Evolutionary conservation across 2,329 filamentous ascomycete genomes (phyloP), one percentile per base, ranked within the genome.

Genomic region (Penicillium sclerotiorum): DNA sequence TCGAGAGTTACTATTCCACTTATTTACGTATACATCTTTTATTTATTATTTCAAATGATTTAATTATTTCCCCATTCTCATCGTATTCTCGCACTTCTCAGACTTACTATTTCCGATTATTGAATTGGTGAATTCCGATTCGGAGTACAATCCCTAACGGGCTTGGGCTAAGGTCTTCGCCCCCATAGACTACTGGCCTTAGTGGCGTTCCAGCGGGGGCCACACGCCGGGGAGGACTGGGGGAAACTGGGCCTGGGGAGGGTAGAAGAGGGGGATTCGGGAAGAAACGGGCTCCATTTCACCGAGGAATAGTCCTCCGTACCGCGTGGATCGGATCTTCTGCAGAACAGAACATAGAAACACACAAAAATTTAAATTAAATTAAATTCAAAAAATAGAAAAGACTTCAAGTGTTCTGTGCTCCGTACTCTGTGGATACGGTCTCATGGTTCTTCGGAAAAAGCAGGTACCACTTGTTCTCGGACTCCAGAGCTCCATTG

Each of bases 241-340:
- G 47, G 45, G 35, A 33, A 43, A 37, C 25, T 9, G 13, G 25
- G n/a, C n/a, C n/a, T n/a, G n/a, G n/a, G n/a, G n/a, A n/a, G n/a
- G n/a, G n/a, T n/a, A n/a, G n/a, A n/a, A n/a, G n/a, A n/a, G n/a
- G 38, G 45, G 22, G 22, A 8, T 15, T 49, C 57, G 57, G 55
- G 32, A 42, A 58, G 53, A 52, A 48, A 58, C 57, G 57, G 55
- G 50, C 22, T 8, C 25, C 13, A 28, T 28, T 4, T 8, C 9
- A 28, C 25, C 25, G 25, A 30, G 27, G 35, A 44, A n/a, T 36
- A 36, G n/a, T n/a, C n/a, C n/a, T n/a, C n/a, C n/a, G n/a, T n/a
- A n/a, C n/a, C n/a, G n/a, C n/a, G n/a, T n/a, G n/a, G n/a, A n/a
- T n/a, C n/a, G n/a, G n/a, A n/a, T n/a, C n/a, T n/a, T n/a, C n/a